Conservation (phyloP, 768 basidiomycete genomes). For the Amanita phalloides region DNA sequence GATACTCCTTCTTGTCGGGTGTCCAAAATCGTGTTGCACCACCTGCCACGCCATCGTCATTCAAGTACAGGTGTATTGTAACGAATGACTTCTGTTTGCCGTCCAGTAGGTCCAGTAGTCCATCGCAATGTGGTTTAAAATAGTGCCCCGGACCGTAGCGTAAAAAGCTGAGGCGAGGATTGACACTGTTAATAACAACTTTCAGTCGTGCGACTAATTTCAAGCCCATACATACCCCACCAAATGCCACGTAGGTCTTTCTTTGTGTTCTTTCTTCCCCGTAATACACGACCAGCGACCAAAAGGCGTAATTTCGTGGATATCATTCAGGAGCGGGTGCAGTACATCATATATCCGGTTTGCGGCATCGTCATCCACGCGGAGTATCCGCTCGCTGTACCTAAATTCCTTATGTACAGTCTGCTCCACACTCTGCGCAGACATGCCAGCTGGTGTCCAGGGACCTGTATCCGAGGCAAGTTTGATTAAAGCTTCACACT, state of each 20-base stretch:
- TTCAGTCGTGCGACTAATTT: not conserved
- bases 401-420: constrained; percentile 22
- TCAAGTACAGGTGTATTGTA: constrained; percentile 33
- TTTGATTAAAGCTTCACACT: constrained; percentile 22
- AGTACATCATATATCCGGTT: constrained; percentile 21
- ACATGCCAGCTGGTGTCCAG: constrained; percentile 25
- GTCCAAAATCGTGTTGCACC: constrained; percentile 32
- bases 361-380: constrained; percentile 19
- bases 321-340: constrained; percentile 20
- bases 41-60: constrained; percentile 20
- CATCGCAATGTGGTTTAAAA: constrained; percentile 30
- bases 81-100: constrained; percentile 25
- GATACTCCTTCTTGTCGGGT: constrained; percentile 19
- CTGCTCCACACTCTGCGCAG: constrained; percentile 11
- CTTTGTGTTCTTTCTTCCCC: constrained; percentile 17
- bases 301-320: constrained; percentile 18
- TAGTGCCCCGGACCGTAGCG: constrained; percentile 32
- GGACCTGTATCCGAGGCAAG: constrained; percentile 16
- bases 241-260: constrained; percentile 23
- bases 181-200: constrained; percentile 15
- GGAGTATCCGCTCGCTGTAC: constrained; percentile 24
- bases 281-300: constrained; percentile 21
- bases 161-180: constrained; percentile 29
- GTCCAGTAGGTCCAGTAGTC: constrained; percentile 19
- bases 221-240: constrained; percentile 15